A percentile compares a stretch with the other conserved stretches of the same genome.
Conservation (phyloP, 208 protist species). For the Trypanosomatidae sp. region DNA sequence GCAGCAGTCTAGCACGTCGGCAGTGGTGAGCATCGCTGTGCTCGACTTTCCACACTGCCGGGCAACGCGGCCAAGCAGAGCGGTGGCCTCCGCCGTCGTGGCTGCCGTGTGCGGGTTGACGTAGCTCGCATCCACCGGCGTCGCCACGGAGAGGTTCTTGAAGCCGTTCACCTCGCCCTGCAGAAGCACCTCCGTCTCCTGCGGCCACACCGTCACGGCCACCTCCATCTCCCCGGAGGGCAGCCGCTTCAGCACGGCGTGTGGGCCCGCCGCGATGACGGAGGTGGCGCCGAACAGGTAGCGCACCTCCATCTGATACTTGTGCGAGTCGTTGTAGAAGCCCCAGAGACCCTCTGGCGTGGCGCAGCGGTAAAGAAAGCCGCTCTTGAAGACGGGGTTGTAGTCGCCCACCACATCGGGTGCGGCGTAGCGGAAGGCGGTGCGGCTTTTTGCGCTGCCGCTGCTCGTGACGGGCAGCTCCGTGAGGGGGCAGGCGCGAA, state of each 20-base stretch:
- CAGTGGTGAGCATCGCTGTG: slow-evolving; percentile 14
- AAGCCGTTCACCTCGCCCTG: slow-evolving; percentile 39
- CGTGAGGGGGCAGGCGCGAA: slow-evolving; percentile 34
- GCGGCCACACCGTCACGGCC: slow-evolving; percentile 40
- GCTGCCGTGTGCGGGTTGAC: slow-evolving; percentile 30
- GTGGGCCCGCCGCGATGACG: slow-evolving; percentile 21
- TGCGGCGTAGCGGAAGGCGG: slow-evolving; percentile 26
- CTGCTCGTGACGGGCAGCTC: neutral
- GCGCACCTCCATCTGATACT: slow-evolving; percentile 57
- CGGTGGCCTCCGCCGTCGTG: slow-evolving; percentile 26
- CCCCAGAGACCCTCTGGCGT: slow-evolving; percentile 45
- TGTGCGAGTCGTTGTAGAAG: slow-evolving; percentile 77
- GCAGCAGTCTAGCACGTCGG: slow-evolving; percentile 26
- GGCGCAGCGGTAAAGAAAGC: slow-evolving; percentile 46
- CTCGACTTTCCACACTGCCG: slow-evolving; percentile 16
- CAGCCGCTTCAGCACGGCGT: slow-evolving; percentile 13
- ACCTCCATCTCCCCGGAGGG: slow-evolving; percentile 26
- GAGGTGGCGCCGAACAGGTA: slow-evolving; percentile 45
- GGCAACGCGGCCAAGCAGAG: slow-evolving; percentile 27
- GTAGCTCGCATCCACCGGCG: slow-evolving; percentile 24
- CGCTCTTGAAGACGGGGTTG: slow-evolving; percentile 30
- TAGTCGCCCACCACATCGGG: slow-evolving; percentile 21
- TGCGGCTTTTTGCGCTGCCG: neutral
- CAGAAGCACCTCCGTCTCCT: slow-evolving; percentile 54
- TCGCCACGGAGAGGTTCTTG: slow-evolving; percentile 28